A percentile compares a stretch with the other conserved stretches of the same genome.
Conservation (phyloP, 2,329 filamentous ascomycete genomes). For the Biscogniauxia marginata region DNA sequence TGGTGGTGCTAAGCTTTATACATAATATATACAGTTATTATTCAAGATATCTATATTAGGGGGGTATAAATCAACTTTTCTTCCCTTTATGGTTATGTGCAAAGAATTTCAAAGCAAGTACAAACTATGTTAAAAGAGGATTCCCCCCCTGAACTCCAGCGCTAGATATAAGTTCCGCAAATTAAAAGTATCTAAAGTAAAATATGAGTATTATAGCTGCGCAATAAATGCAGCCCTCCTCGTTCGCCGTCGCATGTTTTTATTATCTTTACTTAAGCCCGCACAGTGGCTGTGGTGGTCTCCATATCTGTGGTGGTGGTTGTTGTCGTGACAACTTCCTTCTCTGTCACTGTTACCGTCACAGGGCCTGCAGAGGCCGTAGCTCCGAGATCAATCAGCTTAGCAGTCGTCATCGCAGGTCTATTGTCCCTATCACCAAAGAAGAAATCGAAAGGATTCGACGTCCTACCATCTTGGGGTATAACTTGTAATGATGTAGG, state of each 20-base stretch:
- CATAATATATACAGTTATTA: background rate
- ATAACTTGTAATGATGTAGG: background rate
- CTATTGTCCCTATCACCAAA: conserved; percentile 2
- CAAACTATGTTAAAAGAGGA: background rate
- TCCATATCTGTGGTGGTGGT: conserved; percentile 16
- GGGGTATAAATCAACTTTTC: background rate
- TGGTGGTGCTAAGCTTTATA: too few species aligned
- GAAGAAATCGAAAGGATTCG: background rate
- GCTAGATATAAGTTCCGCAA: background rate
- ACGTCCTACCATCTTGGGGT: background rate
- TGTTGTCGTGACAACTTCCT: conserved; percentile 19
- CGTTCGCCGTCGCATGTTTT: background rate
- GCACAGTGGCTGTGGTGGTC: conserved; percentile 15
- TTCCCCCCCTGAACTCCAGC: background rate
- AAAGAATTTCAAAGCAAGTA: background rate
- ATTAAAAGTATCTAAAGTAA: background rate
- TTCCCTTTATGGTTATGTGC: background rate
- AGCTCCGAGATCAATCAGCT: conserved; percentile 4
- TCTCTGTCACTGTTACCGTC: conserved; percentile 24
- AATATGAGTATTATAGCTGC: background rate
- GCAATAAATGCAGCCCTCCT: background rate
- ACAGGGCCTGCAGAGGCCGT: conserved; percentile 1
- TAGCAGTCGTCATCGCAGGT: background rate
- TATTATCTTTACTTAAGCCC: conserved; percentile 1
- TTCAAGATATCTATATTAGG: background rate